Evolutionary conservation across 768 basidiomycete species (phyloP).

Genomic region (Suillus subaureus): DNA sequence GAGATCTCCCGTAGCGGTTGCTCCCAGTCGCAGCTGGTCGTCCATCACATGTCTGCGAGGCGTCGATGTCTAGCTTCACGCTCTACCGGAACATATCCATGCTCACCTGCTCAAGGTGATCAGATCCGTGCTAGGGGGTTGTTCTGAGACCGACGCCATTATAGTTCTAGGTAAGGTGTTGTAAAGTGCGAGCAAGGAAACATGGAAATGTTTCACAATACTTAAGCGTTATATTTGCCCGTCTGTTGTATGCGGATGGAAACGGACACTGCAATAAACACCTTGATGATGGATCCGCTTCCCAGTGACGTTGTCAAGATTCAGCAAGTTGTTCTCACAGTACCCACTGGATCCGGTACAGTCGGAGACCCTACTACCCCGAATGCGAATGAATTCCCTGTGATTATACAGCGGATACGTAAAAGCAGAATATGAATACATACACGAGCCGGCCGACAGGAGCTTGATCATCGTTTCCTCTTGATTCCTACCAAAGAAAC

Average conservation of each 20-base stretch:
- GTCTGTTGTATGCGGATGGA: conserved; percentile 19
- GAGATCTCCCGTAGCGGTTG: conserved; percentile 87
- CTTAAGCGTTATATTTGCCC: neutral
- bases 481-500: conserved; percentile 53
- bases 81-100: neutral
- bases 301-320: conserved; percentile 4
- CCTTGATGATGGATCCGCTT: neutral
- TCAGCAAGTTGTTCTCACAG: conserved; percentile 24
- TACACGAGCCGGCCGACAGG: conserved; percentile 1
- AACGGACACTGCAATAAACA: conserved; percentile 18
- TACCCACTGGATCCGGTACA: conserved; percentile 22
- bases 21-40: conserved; percentile 82
- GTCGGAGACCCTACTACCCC: conserved; percentile 7
- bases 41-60: conserved; percentile 76
- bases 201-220: conserved; percentile 11
- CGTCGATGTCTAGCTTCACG: conserved; percentile 9
- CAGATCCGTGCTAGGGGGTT: conserved; percentile 80
- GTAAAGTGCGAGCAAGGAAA: conserved; percentile 4
- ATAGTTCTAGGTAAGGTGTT: conserved; percentile 20
- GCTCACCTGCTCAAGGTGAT: conserved; percentile 90
- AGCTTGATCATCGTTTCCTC: conserved; percentile 57
- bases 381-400: conserved; percentile 7
- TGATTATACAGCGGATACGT: conserved; percentile 20
- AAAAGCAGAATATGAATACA: conserved; percentile 8
- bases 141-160: conserved; percentile 45